Percentiles rank a stretch among this genome's conserved stretches.
phyloP scores from a whole-genome alignment of 495 filamentous ascomycete species.

The Acidomyces sp. region DNA sequence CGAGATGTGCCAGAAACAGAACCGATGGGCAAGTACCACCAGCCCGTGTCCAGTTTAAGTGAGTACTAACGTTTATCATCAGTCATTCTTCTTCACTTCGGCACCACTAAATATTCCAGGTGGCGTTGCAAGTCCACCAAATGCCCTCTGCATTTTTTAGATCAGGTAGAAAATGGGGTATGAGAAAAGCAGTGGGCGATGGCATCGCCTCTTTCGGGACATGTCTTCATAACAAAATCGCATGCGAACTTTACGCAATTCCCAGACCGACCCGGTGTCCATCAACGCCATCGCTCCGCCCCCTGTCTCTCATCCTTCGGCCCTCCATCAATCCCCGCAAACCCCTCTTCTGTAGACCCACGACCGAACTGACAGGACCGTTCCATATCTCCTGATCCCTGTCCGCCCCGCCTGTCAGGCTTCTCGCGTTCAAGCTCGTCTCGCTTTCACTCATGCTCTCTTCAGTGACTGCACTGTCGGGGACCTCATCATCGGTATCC shows the following conservation, averaged over 20 bases:
- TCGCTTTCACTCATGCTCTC: conserved; percentile 21
- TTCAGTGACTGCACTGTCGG: conserved; percentile 14
- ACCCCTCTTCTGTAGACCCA: conserved; percentile 88
- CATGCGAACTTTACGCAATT: conserved; percentile 12
- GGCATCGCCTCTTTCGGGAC: neutral
- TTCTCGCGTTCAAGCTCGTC: conserved; percentile 14
- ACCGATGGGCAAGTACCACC: conserved; percentile 53
- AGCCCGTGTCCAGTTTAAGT: too few species aligned
- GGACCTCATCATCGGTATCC: conserved; percentile 18
- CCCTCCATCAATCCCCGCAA: conserved; percentile 92
- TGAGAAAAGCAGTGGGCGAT: too few species aligned
- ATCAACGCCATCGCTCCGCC: conserved; percentile 26
- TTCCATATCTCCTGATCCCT: conserved; percentile 53
- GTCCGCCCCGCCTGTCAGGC: conserved; percentile 5
- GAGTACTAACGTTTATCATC: too few species aligned
- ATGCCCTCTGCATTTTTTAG: conserved; percentile 5
- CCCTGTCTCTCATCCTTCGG: conserved; percentile 65
- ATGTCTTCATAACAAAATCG: neutral
- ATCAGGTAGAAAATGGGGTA: neutral
- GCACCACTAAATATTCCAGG: conserved; percentile 43
- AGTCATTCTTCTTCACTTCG: too few species aligned
- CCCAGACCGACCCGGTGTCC: conserved; percentile 19
- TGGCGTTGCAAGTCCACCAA: conserved; percentile 20
- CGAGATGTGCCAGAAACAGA: conserved; percentile 34
- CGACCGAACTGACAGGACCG: conserved; percentile 80